Percentiles rank a stretch among this genome's conserved stretches.
phyloP scores from a whole-genome alignment of 1,139 yeast genomes.

The Pichia sp. region DNA sequence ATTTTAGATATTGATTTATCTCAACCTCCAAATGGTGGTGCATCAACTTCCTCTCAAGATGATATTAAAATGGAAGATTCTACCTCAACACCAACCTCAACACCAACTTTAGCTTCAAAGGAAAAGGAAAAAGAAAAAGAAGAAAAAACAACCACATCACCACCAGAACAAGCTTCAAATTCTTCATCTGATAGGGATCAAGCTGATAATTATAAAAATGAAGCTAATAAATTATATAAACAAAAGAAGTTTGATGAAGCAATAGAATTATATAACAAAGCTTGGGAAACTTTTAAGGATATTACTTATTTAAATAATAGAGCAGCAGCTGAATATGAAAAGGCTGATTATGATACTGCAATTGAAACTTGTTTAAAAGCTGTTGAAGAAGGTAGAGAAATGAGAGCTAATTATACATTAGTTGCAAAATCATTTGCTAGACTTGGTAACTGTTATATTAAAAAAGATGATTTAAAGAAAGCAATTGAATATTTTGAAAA shows the following conservation, averaged over 20 bases:
- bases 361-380: conserved; percentile 77
- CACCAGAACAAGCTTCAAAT: conserved; percentile 10
- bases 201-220: conserved; percentile 77
- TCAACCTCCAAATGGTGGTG: conserved; percentile 31
- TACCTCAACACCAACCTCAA: conserved; percentile 9
- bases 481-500: conserved; percentile 82
- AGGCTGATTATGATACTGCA: conserved; percentile 84
- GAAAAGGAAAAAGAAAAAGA: conserved; percentile 5
- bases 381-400: conserved; percentile 80
- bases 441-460: conserved; percentile 75
- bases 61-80: conserved; percentile 28
- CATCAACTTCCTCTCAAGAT: conserved; percentile 16
- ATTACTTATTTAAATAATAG: conserved; percentile 92
- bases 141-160: conserved; percentile 15
- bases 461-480: conserved; percentile 60
- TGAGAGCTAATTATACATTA: conserved; percentile 85
- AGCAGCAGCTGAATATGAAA: conserved; percentile 96
- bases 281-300: conserved; percentile 78
- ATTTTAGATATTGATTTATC: conserved; percentile 77
- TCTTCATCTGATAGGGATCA: conserved; percentile 33
- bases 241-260: conserved; percentile 89
- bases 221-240: conserved; percentile 85
- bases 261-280: conserved; percentile 74
- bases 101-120: conserved; percentile 3
- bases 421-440: conserved; percentile 93